Base-by-base conservation (phyloP, 2,329 filamentous ascomycete species). In the Fusarium temperatum region DNA sequence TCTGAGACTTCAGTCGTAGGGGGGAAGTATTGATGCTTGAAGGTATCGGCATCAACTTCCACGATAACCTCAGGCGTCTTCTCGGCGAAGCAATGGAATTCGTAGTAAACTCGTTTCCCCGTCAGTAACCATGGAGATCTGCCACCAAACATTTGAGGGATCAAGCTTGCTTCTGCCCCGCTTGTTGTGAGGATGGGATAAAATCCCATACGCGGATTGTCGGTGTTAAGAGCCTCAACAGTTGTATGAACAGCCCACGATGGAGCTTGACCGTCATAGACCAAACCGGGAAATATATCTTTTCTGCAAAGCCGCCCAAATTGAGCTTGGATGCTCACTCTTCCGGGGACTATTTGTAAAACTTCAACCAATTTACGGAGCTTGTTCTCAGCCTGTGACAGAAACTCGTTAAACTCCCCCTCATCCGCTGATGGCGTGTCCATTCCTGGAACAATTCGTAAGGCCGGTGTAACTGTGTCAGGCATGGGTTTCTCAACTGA, bases 291-390 rank as follows among this genome's bases (percentile, higher is more conserved):
- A 9, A 42, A 56, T 18, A 73, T 30, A 14, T 79, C 64, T 32
- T 75, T 78, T 39, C 80, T 42, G 54, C 78, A 81, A 14, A 81
- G 63, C 7, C 81, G 78, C 4, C 81, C 81, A 50, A 82, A 78
- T 20, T 70, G 70, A 36, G 78, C 63, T 44, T 77, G 68, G 14
- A 82, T 47, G 11, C 64, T 70, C 20, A 81, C 41, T 13, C 61
- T 56, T 3, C 81, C 81, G 12, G 81, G 77, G 1, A 66, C 68
- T 13, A 75, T 41, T 53, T 75, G 72, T 22, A 81, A 50, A 12
- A 78, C 36, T 12, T 62, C 57, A 5, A 77, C 48, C 24, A 79
- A 36, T 4, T 70, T 54, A 12, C 55, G 63, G 11, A 73, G 41
- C 60, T 63, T 54, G 15, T 9, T 36, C 58, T 77, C 66, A 15